A percentile compares a stretch with the other conserved stretches of the same genome.
These are phyloP conservation scores for Xylaria sp. DNA, from an alignment of 2,329 filamentous ascomycete species.

Conservation along the genomic window DNA sequence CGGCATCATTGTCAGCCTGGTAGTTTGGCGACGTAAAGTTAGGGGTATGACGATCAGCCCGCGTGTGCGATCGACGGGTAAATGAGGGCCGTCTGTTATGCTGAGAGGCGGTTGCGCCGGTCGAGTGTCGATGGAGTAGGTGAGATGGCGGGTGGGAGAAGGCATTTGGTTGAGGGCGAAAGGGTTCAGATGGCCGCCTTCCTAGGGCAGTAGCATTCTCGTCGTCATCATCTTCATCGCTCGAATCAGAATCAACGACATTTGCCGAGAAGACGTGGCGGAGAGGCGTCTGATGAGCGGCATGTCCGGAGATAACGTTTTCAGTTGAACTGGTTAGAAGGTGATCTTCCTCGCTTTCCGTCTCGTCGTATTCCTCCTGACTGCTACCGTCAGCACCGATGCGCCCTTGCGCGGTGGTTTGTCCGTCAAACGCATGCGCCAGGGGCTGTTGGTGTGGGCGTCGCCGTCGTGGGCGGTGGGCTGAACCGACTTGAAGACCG, in stretches of 20 bases:
- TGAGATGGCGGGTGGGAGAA: slow-evolving; percentile 83
- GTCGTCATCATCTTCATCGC: slow-evolving; percentile 69
- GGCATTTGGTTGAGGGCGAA: slow-evolving; percentile 90
- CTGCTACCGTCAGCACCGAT: slow-evolving; percentile 69
- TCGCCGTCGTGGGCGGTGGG: slow-evolving; percentile 70
- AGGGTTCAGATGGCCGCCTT: slow-evolving; percentile 63
- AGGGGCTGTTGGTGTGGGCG: slow-evolving; percentile 54
- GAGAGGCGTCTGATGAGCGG: slow-evolving; percentile 51
- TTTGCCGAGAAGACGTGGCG: slow-evolving; percentile 53
- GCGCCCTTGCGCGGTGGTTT: slow-evolving; percentile 51
- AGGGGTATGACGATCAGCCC: slow-evolving; percentile 59
- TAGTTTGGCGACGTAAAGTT: slow-evolving; percentile 79
- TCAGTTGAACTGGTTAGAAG: slow-evolving; percentile 70
- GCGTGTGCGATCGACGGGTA: slow-evolving; percentile 60
- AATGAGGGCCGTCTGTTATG: slow-evolving; percentile 64
- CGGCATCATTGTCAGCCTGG: slow-evolving; percentile 91
- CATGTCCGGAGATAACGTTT: slow-evolving; percentile 54
- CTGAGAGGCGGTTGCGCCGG: slow-evolving; percentile 60
- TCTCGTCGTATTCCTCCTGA: slow-evolving; percentile 95
- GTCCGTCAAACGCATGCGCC: slow-evolving; percentile 44
- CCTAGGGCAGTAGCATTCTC: slow-evolving; percentile 88
- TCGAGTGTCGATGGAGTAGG: slow-evolving; percentile 61
- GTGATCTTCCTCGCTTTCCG: slow-evolving; percentile 87
- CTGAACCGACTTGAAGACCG: slow-evolving; percentile 79
- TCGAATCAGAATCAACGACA: slow-evolving; percentile 57